Base-by-base conservation (phyloP, 345 rosid genomes). In the Passiflora organensis region DNA sequence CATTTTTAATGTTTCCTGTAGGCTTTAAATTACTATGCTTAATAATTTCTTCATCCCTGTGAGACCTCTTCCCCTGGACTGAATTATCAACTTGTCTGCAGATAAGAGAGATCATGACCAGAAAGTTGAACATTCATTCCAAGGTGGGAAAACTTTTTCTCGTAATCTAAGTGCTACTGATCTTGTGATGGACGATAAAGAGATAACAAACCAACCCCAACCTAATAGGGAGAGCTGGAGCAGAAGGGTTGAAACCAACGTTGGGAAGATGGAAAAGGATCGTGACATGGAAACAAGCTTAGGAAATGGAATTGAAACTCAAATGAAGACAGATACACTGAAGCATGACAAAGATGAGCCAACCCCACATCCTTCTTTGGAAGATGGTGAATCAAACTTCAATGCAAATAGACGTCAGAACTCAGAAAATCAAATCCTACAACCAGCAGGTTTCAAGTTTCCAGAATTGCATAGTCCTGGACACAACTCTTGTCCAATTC, bases 71-170 rank as follows among this genome's bases (percentile, higher is more conserved):
- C n/a, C n/a, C n/a, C n/a, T n/a, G n/a, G n/a, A n/a, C n/a, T n/a
- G n/a, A n/a, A n/a, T n/a, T n/a, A n/a, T n/a, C n/a, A n/a, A n/a
- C n/a, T n/a, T n/a, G n/a, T n/a, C n/a, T n/a, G n/a, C 71, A 78
- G 91, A 53, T 48, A 51, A 77, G 60, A 75, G 34, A 68, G 54
- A n/a, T n/a, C n/a, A 59, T 22, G 76, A 60, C 49, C 63, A 28
- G 60, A 32, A 73, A 21, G 71, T 65, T 18, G 82, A 69, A 44
- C 56, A 52, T 8, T 47, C 54, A 52, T 2, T 56, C 51, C 58
- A 59, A 28, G 71, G 28, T 47, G 67, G 46, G 11, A 60, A 68
- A 52, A 13, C 39, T 15, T n/a, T 56, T 24, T 21, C 44, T 13
- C 58, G 46, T 13, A 43, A 42, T 11, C 21, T 53, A 43, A 74